phyloP scores from a whole-genome alignment of 805 yeast species.

The Tetrapisispora namnaoensis region DNA sequence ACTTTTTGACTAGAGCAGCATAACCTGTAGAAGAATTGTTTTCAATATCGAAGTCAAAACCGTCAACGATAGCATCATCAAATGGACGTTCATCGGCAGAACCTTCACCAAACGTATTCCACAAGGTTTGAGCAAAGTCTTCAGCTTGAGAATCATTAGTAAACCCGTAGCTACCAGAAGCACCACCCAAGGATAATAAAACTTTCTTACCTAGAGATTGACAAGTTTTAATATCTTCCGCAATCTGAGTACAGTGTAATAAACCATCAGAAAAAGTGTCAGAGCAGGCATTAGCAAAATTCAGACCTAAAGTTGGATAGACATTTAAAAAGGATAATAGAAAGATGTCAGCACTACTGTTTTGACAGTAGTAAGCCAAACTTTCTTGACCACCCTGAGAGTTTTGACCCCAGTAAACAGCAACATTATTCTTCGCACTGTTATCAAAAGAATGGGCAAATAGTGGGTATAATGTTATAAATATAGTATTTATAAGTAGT shows the following conservation, averaged over 20 bases:
- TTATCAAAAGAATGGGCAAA: constrained; percentile 26
- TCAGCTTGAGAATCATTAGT: constrained; percentile 71
- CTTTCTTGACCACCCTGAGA: constrained; percentile 50
- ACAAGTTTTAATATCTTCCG: constrained; percentile 61
- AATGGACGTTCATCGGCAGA: constrained; percentile 51
- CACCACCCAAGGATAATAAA: constrained; percentile 67
- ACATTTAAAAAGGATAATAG: constrained; percentile 58
- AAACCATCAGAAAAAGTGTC: constrained; percentile 32
- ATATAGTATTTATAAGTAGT: background rate
- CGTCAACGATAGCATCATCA: constrained; percentile 71
- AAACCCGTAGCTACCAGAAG: constrained; percentile 75
- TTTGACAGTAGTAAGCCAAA: constrained; percentile 49
- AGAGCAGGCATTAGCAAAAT: constrained; percentile 49
- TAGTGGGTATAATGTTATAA: constrained; percentile 33
- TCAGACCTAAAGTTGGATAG: constrained; percentile 46
- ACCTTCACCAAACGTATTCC: constrained; percentile 58
- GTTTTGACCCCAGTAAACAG: constrained; percentile 84
- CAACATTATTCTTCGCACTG: constrained; percentile 47
- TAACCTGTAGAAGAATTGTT: constrained; percentile 55
- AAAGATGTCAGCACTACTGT: constrained; percentile 60
- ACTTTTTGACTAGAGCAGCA: constrained; percentile 44
- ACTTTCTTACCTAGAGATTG: constrained; percentile 73
- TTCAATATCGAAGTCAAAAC: constrained; percentile 90
- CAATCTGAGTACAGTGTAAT: constrained; percentile 45
- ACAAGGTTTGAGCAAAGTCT: constrained; percentile 47